Base-by-base conservation (phyloP, 1,284 basidiomycete genomes). In the Thelephora terrestris region DNA sequence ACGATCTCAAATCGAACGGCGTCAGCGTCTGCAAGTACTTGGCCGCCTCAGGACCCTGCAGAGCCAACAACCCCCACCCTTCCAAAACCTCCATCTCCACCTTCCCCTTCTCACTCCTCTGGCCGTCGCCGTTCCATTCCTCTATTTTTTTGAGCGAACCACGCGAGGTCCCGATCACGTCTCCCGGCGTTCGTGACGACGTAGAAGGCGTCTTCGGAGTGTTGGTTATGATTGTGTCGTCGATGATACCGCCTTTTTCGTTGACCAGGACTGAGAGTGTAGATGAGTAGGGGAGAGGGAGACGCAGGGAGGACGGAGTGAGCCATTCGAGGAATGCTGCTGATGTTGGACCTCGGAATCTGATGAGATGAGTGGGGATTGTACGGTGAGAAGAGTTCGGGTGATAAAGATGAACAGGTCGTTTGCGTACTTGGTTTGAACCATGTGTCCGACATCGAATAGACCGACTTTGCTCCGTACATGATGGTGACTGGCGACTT, bases 381-480 rank as follows among this genome's bases (percentile, higher is more conserved):
- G 44, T 24, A 40, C 38, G 23, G n/a, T 24, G 20, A 24, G 23
- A 32, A 32, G 5, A 14, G 9, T 46, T 47, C 50, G 50, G 37
- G 29, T 37, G 21, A 37, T 43, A 10, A 12, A 32, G 4, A 3
- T 12, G n/a, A 44, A 51, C 36, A 27, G 47, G 57, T 50, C 20
- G 20, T 14, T 16, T 20, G 50, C 67, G 35, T 57, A 87, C 85
- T 79, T 84, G 50, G 85, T 83, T 66, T 93, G 91, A 34, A 91
- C 87, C 95, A 99, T 99, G 69, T 99, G 95, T 27, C 91, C 91
- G 32, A 99, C 96, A 63, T 99, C 95, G 64, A 99, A 99, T 24
- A 99, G 73, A 1, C 94, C 94, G 1, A 80, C 90, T 32, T 76
- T 78, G 5, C 71, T 78, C 32, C 96, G 82, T 47, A 96, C 90